Evolutionary conservation across 1,284 basidiomycete species (phyloP).

Genomic region (Rhodotorula sp.): DNA sequence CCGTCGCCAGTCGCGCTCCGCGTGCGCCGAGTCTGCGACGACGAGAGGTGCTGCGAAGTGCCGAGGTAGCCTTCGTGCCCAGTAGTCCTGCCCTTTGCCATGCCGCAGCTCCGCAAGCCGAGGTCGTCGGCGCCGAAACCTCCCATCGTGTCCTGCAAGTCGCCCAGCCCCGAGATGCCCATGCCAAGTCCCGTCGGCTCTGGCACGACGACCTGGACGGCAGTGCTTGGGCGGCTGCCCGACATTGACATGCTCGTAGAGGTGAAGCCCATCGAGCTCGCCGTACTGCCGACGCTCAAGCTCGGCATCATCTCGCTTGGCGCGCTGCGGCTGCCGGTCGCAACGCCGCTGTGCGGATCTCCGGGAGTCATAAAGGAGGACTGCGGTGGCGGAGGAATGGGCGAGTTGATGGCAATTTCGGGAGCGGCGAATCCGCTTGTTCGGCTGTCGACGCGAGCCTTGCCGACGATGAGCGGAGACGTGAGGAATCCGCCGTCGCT

Average conservation of each 20-base stretch:
- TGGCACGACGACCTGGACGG: not conserved
- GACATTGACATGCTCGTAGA: slow-evolving; percentile 13
- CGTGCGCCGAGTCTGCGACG: not conserved
- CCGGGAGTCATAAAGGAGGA: slow-evolving; percentile 4
- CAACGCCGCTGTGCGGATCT: slow-evolving; percentile 7
- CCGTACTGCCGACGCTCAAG: slow-evolving; percentile 23
- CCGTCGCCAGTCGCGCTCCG: not conserved
- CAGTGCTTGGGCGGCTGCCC: not conserved
- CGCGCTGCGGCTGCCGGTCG: not conserved
- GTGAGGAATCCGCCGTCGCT: slow-evolving; percentile 42
- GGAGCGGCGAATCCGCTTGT: slow-evolving; percentile 10
- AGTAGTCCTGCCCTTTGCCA: slow-evolving; percentile 7
- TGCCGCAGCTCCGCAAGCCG: slow-evolving; percentile 16
- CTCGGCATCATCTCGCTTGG: slow-evolving; percentile 23
- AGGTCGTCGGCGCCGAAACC: not conserved
- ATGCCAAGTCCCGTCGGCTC: slow-evolving; percentile 32
- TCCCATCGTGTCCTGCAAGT: slow-evolving; percentile 1
- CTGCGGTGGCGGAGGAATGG: slow-evolving; percentile 9
- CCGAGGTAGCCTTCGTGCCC: not conserved
- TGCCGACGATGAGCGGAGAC: slow-evolving; percentile 37
- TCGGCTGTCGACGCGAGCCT: slow-evolving; percentile 24
- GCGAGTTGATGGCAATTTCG: slow-evolving; percentile 33
- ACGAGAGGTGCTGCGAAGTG: not conserved
- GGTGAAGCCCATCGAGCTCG: slow-evolving; percentile 18
- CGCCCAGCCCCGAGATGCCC: slow-evolving; percentile 33